Conservation (phyloP, 1,284 basidiomycete genomes). For the Fistulina hepatica region DNA sequence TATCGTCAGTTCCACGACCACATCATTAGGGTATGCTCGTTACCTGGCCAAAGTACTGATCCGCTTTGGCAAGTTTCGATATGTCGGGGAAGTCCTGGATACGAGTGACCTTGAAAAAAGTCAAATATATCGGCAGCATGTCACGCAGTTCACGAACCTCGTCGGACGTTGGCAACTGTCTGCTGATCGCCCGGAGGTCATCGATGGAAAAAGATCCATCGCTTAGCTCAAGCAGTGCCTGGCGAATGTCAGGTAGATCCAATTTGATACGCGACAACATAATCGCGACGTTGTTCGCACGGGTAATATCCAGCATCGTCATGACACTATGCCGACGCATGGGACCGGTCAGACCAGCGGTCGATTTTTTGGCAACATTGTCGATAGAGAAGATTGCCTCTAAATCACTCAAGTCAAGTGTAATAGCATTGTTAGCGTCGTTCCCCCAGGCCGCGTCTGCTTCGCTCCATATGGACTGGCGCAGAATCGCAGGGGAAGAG, state of each 20-base stretch:
- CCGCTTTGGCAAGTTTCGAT: conserved; percentile 67
- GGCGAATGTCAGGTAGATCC: conserved; percentile 49
- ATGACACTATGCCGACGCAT: conserved; percentile 51
- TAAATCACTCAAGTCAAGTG: conserved; percentile 60
- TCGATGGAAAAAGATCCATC: conserved; percentile 59
- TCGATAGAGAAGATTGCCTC: conserved; percentile 67
- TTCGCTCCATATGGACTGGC: conserved; percentile 33
- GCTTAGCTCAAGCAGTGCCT: conserved; percentile 59
- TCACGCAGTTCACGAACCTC: conserved; percentile 38
- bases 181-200: conserved; percentile 60
- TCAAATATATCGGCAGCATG: not conserved
- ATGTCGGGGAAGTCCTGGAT: conserved; percentile 61
- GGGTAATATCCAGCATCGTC: conserved; percentile 67
- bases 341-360: conserved; percentile 25
- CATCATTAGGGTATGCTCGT: conserved; percentile 9
- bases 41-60: conserved; percentile 76
- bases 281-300: conserved; percentile 81
- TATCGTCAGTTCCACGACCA: not conserved
- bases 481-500: conserved; percentile 30
- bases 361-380: conserved; percentile 28
- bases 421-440: conserved; percentile 33
- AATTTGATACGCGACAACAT: conserved; percentile 72
- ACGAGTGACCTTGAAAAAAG: conserved; percentile 37
- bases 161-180: conserved; percentile 65
- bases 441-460: conserved; percentile 42